Percentiles rank a stretch among this genome's conserved stretches.
Conservation (phyloP, 2,329 filamentous ascomycete genomes). For the Diplodia corticola region DNA sequence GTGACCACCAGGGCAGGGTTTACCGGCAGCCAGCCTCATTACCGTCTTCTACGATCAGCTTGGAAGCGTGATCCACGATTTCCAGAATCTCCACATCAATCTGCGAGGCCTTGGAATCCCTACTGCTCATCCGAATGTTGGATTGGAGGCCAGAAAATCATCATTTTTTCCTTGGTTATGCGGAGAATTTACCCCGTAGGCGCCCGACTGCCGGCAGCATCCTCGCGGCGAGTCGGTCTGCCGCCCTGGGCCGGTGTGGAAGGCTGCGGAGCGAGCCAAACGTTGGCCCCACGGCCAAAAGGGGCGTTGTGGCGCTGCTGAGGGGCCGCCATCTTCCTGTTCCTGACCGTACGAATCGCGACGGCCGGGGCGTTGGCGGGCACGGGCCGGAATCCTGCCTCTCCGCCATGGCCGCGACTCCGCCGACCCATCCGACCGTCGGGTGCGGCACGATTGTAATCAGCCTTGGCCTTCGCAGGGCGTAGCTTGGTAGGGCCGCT, state of each 20-base stretch:
- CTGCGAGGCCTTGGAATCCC: neutral
- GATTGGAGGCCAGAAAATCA: slow-evolving; percentile 1
- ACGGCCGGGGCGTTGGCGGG: neutral
- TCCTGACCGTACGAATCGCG: slow-evolving; percentile 11
- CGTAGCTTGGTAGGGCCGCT: neutral
- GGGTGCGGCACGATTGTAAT: neutral
- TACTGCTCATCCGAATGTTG: slow-evolving; percentile 6
- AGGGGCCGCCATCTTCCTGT: neutral
- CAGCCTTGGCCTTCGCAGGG: neutral
- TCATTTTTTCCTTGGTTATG: neutral
- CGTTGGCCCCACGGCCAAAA: neutral
- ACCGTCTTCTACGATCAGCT: slow-evolving; percentile 11
- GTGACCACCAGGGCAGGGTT: slow-evolving; percentile 15
- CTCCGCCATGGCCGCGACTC: neutral
- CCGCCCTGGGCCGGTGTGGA: neutral
- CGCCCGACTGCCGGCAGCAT: neutral
- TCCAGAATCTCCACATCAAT: slow-evolving; percentile 6
- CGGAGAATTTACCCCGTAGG: no score
- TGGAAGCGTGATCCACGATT: slow-evolving; percentile 8
- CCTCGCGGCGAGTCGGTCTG: neutral
- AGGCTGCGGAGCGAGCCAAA: slow-evolving; percentile 1
- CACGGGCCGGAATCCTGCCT: neutral
- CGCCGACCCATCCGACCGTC: neutral
- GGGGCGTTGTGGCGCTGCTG: slow-evolving; percentile 8
- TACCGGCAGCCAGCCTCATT: neutral